Base-by-base conservation (phyloP, 2,329 filamentous ascomycete species). In the Fonsecaea erecta region DNA sequence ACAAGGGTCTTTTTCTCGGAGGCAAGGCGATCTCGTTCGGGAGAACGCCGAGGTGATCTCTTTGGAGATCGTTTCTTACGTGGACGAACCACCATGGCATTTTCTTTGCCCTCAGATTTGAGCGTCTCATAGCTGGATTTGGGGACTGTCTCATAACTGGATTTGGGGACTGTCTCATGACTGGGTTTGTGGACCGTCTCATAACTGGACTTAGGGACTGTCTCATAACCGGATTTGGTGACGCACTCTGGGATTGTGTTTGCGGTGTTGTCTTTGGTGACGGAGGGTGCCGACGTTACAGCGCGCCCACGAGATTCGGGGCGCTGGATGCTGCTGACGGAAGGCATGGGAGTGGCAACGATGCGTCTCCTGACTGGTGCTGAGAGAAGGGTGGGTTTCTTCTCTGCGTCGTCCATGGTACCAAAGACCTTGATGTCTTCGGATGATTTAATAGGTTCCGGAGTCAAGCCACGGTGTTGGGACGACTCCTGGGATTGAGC, bases 291-390 rank as follows among this genome's bases (percentile, higher is more conserved):
- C 30, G 57, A 32, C 24, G 57, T 12, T 16, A 21, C 46, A 52
- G 30, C 57, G 26, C 57, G 48, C 46, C 66, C 68, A 51, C 63
- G 63, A 52, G 65, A 68, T 11, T 56, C 63, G 51, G 65, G 68
- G 18, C 65, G 63, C 32, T 67, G 66, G 37, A 26, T 40, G 37
- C 16, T 59, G 52, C 11, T 52, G 24, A 7, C 40, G 3, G 57
- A 60, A 43, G 62, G 24, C 37, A 72, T 70, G n/a, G 70, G 70
- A 21, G 70, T 72, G 46, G 68, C 69, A 62, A 70, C 65, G 40
- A 71, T 68, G 43, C 66, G 66, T 71, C 70, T 66, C 62, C 70
- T 67, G 66, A 72, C 67, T 35, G 70, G 70, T n/a, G 70, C 70
- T 18, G 70, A 68, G 55, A 72, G 55, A 34, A 63, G 64, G 24